phyloP scores from a whole-genome alignment of 331 rosid genomes.

The Spiraea crenata region DNA sequence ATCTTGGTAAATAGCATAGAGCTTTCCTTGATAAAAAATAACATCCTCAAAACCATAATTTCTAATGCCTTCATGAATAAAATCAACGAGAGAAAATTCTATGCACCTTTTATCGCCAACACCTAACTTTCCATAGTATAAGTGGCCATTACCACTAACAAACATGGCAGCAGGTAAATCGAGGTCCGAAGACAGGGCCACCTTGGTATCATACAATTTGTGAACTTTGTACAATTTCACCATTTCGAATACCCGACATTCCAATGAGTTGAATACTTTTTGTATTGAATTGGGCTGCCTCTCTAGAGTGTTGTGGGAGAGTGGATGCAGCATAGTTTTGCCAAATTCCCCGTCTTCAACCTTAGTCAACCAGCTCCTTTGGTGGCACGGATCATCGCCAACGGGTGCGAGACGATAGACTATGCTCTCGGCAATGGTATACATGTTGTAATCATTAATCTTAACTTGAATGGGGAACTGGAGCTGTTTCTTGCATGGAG shows the following conservation, averaged over 20 bases:
- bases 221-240: background rate
- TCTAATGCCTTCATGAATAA: too few species aligned
- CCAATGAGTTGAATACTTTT: background rate
- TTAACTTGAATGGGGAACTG: background rate
- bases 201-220: background rate
- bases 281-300: background rate
- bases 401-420: conserved; percentile 2
- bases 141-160: background rate
- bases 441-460: background rate
- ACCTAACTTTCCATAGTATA: background rate
- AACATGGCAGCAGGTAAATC: background rate
- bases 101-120: background rate
- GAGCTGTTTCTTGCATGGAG: background rate
- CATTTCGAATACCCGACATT: background rate
- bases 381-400: too few species aligned
- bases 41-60: background rate
- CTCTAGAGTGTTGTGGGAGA: too few species aligned
- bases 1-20: background rate
- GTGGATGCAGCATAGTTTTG: background rate
- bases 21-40: background rate
- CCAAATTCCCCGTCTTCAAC: background rate
- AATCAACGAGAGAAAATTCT: too few species aligned
- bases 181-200: background rate
- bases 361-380: background rate
- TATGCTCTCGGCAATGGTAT: background rate